phyloP scores from a whole-genome alignment of 495 filamentous ascomycete species.

The Penicillium goetzii region DNA sequence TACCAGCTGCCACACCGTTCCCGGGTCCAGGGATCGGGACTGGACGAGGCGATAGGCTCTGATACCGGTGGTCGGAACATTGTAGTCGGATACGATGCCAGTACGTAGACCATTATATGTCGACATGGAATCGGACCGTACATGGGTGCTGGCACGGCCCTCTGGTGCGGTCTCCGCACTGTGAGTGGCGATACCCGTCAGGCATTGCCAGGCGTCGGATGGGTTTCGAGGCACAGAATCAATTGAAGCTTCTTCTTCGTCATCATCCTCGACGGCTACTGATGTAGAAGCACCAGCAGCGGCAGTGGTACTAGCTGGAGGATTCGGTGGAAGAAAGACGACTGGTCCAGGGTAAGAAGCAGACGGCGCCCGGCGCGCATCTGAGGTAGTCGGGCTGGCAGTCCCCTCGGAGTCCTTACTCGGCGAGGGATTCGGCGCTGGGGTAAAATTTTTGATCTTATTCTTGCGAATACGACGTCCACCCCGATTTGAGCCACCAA shows the following conservation, averaged over 20 bases:
- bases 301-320: constrained; percentile 18
- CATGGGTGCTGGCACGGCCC: constrained; percentile 22
- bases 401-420: constrained; percentile 36
- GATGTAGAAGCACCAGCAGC: constrained; percentile 18
- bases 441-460: constrained; percentile 48
- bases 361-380: constrained; percentile 31
- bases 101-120: constrained; percentile 37
- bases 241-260: constrained; percentile 42
- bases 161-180: constrained; percentile 29
- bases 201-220: constrained; percentile 54
- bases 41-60: constrained; percentile 56
- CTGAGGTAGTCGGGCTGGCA: constrained; percentile 36
- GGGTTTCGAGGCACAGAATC: constrained; percentile 50
- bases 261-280: constrained; percentile 43
- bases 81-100: constrained; percentile 36
- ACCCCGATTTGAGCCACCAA: constrained; percentile 64
- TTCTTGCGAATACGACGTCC: constrained; percentile 62
- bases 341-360: constrained; percentile 44
- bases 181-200: constrained; percentile 47
- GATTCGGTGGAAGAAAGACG: constrained; percentile 43
- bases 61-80: constrained; percentile 37
- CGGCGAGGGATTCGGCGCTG: constrained; percentile 30
- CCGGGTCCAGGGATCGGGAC: constrained; percentile 50
- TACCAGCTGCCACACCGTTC: constrained; percentile 55
- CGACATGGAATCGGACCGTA: constrained; percentile 31